Evolutionary conservation across 2,329 filamentous ascomycete species (phyloP).

Genomic region (Penicillium sumatraense): DNA sequence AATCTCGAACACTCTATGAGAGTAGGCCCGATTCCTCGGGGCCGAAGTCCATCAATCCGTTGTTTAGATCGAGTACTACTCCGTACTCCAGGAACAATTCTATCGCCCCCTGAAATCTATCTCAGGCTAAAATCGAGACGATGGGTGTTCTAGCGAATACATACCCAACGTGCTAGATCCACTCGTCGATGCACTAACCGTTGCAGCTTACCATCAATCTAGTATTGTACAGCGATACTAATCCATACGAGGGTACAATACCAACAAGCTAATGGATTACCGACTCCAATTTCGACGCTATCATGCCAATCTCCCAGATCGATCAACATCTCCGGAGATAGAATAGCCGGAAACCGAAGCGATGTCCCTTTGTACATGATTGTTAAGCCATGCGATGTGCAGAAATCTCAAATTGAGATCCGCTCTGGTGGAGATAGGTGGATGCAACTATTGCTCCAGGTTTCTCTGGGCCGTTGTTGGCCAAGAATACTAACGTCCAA

Average conservation of each 20-base stretch:
- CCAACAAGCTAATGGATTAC: not conserved
- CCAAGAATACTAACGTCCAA: conserved; percentile 15
- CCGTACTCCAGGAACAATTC: not conserved
- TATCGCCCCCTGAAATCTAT: not conserved
- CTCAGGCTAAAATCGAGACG: not conserved
- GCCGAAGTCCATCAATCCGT: not conserved
- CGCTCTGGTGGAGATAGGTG: conserved; percentile 21
- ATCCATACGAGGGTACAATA: not conserved
- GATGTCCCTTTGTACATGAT: not conserved
- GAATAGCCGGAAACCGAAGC: conserved; percentile 12
- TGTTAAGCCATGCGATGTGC: conserved; percentile 15
- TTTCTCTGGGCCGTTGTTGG: conserved; percentile 15
- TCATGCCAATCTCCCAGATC: conserved; percentile 6
- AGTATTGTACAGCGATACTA: not conserved
- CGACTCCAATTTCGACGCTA: not conserved
- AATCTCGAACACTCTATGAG: conserved; percentile 4
- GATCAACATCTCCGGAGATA: conserved; percentile 6
- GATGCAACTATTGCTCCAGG: conserved; percentile 25
- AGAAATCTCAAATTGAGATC: conserved; percentile 25
- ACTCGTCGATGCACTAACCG: not conserved
- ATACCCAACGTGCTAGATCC: not conserved
- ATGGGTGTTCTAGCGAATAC: not conserved
- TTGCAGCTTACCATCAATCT: not conserved
- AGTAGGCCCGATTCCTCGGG: not conserved
- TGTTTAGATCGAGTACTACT: not conserved